Evolutionary conservation across 1,284 basidiomycete species (phyloP).

Genomic region (Anthracocystis setariae): DNA sequence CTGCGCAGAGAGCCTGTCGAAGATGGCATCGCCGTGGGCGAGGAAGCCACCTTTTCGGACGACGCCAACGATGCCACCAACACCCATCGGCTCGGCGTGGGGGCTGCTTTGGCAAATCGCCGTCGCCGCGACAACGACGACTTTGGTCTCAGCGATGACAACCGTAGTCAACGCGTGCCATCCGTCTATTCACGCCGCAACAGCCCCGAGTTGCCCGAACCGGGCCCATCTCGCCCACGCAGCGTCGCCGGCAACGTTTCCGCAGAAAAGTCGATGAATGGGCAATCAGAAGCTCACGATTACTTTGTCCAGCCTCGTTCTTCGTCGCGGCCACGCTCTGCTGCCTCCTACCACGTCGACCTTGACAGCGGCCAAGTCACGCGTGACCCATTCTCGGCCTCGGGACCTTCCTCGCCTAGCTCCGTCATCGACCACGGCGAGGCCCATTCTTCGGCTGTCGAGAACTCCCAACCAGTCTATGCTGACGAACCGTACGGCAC

Average conservation of each 20-base stretch:
- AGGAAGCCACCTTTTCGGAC: slow-evolving; percentile 12
- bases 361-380: slow-evolving; percentile 37
- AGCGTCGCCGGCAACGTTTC: slow-evolving; percentile 17
- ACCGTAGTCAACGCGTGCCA: slow-evolving; percentile 23
- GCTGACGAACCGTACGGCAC: slow-evolving; percentile 19
- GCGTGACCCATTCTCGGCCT: slow-evolving; percentile 29
- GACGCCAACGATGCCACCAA: slow-evolving; percentile 24
- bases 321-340: slow-evolving; percentile 13
- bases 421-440: slow-evolving; percentile 17
- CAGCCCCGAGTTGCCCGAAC: slow-evolving; percentile 36
- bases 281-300: slow-evolving; percentile 21
- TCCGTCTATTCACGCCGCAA: slow-evolving; percentile 50
- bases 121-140: slow-evolving; percentile 26
- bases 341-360: slow-evolving; percentile 32
- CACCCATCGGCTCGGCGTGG: neutral
- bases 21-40: slow-evolving; percentile 23
- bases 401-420: slow-evolving; percentile 16
- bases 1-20: slow-evolving; percentile 45
- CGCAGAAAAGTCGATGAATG: neutral
- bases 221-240: slow-evolving; percentile 33
- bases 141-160: slow-evolving; percentile 12
- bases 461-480: slow-evolving; percentile 5
- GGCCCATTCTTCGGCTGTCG: neutral
- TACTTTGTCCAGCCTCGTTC: slow-evolving; percentile 26
- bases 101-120: slow-evolving; percentile 24